A percentile compares a stretch with the other conserved stretches of the same genome.
Conservation (phyloP, 495 filamentous ascomycete genomes). For the Penicillium salamii region DNA sequence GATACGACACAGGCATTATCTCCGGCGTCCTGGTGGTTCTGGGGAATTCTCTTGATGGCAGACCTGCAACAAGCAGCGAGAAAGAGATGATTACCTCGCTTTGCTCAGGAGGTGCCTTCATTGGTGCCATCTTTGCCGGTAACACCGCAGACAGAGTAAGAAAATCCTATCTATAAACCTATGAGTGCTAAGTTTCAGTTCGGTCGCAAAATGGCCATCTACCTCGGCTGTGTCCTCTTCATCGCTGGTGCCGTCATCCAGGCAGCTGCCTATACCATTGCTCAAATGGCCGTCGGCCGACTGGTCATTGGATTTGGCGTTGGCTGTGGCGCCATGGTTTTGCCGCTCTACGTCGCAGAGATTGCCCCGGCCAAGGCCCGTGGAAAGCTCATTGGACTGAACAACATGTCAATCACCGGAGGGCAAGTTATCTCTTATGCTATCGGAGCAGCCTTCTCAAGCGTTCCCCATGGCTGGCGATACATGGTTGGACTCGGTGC, state of each 20-base stretch:
- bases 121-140: slow-evolving; percentile 50
- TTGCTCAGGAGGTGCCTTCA: slow-evolving; percentile 46
- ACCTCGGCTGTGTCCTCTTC: slow-evolving; percentile 47
- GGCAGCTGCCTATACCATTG: slow-evolving; percentile 40
- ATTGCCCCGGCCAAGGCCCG: slow-evolving; percentile 49
- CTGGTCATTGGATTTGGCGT: slow-evolving; percentile 51
- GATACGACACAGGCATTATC: slow-evolving; percentile 51
- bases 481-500: neutral
- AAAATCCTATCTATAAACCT: neutral
- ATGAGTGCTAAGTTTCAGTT: neutral
- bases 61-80: slow-evolving; percentile 27
- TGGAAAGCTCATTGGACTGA: slow-evolving; percentile 50
- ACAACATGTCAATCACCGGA: slow-evolving; percentile 53
- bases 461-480: slow-evolving; percentile 21
- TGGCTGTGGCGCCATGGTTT: slow-evolving; percentile 49
- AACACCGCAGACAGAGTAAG: slow-evolving; percentile 36
- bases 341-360: slow-evolving; percentile 44
- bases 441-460: slow-evolving; percentile 49
- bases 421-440: slow-evolving; percentile 51
- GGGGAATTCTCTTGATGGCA: slow-evolving; percentile 29
- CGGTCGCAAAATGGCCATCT: slow-evolving; percentile 31
- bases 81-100: slow-evolving; percentile 50
- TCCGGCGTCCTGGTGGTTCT: slow-evolving; percentile 46
- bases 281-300: slow-evolving; percentile 50
- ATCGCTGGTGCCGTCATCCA: slow-evolving; percentile 43